Percentiles rank a stretch among this genome's conserved stretches.
Evolutionary conservation across 2,329 filamentous ascomycete genomes (phyloP).

Genomic region (Allantophomopsis lycopodina): DNA sequence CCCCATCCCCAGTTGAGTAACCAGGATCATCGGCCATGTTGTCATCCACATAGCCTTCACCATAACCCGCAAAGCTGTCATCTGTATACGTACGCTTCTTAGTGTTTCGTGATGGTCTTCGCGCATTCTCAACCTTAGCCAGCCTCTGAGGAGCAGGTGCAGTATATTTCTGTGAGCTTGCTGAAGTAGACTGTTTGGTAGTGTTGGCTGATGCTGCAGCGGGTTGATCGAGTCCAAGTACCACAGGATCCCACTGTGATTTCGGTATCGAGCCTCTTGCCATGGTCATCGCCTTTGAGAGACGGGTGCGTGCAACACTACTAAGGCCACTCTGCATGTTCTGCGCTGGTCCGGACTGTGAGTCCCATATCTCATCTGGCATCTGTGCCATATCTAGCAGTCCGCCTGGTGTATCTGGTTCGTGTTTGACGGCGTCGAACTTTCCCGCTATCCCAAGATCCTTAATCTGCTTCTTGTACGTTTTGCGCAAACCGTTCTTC

Average conservation of each 20-base stretch:
- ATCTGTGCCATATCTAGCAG: conserved; percentile 35
- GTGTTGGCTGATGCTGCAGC: conserved; percentile 2
- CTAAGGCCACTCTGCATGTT: conserved; percentile 40
- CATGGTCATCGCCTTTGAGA: conserved; percentile 41
- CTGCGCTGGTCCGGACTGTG: conserved; percentile 36
- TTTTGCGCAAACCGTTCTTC: conserved; percentile 53
- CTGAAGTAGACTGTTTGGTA: background rate
- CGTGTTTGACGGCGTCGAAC: conserved; percentile 45
- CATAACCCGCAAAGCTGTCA: conserved; percentile 60
- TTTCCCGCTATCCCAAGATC: conserved; percentile 45
- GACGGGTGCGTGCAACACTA: conserved; percentile 24
- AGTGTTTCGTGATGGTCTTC: conserved; percentile 50
- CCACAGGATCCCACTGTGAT: conserved; percentile 39
- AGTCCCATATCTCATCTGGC: conserved; percentile 43
- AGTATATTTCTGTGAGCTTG: conserved; percentile 1
- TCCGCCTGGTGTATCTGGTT: conserved; percentile 34
- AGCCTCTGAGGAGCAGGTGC: conserved; percentile 12
- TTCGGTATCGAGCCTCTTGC: conserved; percentile 40
- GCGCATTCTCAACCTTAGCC: conserved; percentile 18
- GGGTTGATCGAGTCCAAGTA: conserved; percentile 34
- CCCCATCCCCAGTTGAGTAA: conserved; percentile 62
- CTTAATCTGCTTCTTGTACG: conserved; percentile 57
- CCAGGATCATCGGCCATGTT: conserved; percentile 45
- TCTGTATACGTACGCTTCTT: conserved; percentile 71
- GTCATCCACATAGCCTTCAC: conserved; percentile 58